Base-by-base conservation (phyloP, 768 basidiomycete genomes). In the Boletus reticulatus region DNA sequence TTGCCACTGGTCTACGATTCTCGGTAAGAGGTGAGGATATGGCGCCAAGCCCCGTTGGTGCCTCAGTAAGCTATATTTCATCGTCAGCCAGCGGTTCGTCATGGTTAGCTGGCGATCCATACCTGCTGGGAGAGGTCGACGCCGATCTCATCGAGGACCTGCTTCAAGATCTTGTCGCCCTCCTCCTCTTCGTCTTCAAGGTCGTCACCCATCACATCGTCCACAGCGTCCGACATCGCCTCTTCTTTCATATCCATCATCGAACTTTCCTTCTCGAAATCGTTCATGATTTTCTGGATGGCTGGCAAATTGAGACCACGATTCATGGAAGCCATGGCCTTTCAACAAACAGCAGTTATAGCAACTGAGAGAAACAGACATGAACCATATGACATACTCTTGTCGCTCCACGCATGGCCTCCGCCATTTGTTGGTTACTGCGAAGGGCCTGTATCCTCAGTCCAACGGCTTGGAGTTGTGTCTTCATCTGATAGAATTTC, bases 241-340 rank as follows among this genome's bases (percentile, higher is more conserved):
- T 97, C 96, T 74, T 98, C 97, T 72, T 98, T 99, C 97, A 99
- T 98, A 74, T 99, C 97, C 97, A 99, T 99, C 75, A 88, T 93
- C 6, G 93, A 85, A 63, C 89, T 96, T 75, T 99, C 97, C 66
- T 85, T 89, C 77, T 99, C 97, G 65, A 99, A 99, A 44, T 99
- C 96, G 64, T 87, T 92, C 92, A 99, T 95, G 68, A 98, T 98
- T 50, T 85, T 84, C 70, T 94, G 92, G 56, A 99, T 98, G 58
- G 84, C 84, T 16, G 97, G 97, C 16, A 98, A 81, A 73, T 99
- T 98, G 59, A 98, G 81, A 41, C 92, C 92, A 46, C 92, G 84
- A 70, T 98, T 98, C 97, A 99, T 98, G 32, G 93, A 83, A 13
- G 87, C 90, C 97, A 99, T 98, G 17, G 97, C 96, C 96, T 98